These are phyloP conservation scores for Vigna angularis DNA, from an alignment of 306 rosid genomes.

Conservation along the genomic window DNA sequence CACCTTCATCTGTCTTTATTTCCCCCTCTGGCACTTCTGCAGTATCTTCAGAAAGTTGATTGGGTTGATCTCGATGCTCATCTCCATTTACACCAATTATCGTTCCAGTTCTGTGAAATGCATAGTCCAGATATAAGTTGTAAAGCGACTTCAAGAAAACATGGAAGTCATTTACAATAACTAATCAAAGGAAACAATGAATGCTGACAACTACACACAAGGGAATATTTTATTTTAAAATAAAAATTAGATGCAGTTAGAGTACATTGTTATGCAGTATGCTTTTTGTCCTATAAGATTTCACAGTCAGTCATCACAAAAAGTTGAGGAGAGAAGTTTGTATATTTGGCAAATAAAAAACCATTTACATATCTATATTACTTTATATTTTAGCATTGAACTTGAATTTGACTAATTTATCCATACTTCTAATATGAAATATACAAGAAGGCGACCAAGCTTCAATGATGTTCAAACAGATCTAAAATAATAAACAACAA, in stretches of 20 bases:
- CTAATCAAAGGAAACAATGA: slow-evolving; percentile 28
- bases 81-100: slow-evolving; percentile 40
- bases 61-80: slow-evolving; percentile 36
- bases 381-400: background rate
- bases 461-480: slow-evolving; percentile 4
- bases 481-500: slow-evolving; percentile 23
- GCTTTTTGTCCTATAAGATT: slow-evolving; percentile 15
- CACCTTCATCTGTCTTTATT: slow-evolving; percentile 41
- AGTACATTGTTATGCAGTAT: slow-evolving; percentile 9
- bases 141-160: slow-evolving; percentile 25
- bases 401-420: slow-evolving; percentile 13
- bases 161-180: slow-evolving; percentile 28
- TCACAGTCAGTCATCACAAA: background rate
- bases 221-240: slow-evolving; percentile 11
- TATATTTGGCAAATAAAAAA: slow-evolving; percentile 21
- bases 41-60: slow-evolving; percentile 46
- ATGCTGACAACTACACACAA: slow-evolving; percentile 26
- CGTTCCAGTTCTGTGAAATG: slow-evolving; percentile 44
- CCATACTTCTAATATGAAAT: slow-evolving; percentile 27
- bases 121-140: slow-evolving; percentile 40
- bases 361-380: background rate
- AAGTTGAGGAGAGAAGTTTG: background rate
- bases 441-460: slow-evolving; percentile 1
- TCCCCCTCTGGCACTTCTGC: slow-evolving; percentile 39
- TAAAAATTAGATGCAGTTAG: slow-evolving; percentile 29